These are phyloP conservation scores for Trichoderma atrobrunneum DNA, from an alignment of 2,329 filamentous ascomycete species.

Conservation along the genomic window DNA sequence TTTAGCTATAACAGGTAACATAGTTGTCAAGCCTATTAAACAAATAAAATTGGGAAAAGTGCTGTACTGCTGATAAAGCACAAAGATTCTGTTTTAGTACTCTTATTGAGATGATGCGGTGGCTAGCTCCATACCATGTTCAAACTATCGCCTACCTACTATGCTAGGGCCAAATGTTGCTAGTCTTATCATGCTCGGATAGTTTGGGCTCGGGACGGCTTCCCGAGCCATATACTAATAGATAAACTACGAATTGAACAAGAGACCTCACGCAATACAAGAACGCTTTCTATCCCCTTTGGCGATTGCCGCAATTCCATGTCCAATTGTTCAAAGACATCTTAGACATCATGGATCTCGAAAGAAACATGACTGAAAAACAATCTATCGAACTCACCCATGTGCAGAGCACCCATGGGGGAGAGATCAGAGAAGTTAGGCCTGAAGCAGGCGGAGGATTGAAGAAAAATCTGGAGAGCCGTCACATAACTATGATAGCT, in stretches of 20 bases:
- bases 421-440: too few species aligned
- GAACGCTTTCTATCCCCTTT: background rate
- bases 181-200: background rate
- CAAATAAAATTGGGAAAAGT: background rate
- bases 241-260: background rate
- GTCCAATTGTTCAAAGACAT: too few species aligned
- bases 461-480: too few species aligned
- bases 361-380: too few species aligned
- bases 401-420: too few species aligned
- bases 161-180: background rate
- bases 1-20: background rate
- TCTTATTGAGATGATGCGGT: background rate
- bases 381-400: too few species aligned
- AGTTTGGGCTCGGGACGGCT: background rate
- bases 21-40: too few species aligned
- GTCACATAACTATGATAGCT: too few species aligned
- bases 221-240: background rate
- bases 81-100: background rate
- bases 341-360: too few species aligned
- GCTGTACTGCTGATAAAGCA: background rate
- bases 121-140: background rate
- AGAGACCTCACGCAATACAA: background rate
- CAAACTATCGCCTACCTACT: background rate
- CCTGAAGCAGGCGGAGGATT: too few species aligned
- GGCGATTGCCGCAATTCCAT: too few species aligned